Base-by-base conservation (phyloP, 2,329 filamentous ascomycete species). In the Aaosphaeria arxii region DNA sequence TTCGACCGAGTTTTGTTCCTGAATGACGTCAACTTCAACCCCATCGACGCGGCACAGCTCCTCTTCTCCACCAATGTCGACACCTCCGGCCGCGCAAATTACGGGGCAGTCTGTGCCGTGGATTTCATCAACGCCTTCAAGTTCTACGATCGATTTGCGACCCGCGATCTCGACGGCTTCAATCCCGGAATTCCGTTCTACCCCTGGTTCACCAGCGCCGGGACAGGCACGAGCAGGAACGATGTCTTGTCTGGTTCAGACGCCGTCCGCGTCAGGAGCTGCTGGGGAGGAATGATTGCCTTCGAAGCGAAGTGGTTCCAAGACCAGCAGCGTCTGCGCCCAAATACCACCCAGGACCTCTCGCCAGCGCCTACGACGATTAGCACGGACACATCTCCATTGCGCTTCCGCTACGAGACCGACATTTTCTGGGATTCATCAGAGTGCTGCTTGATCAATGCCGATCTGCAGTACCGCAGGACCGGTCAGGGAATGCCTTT, bases 271-370 rank as follows among this genome's bases (percentile, higher is more conserved):
- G 87, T 90, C 1, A 81, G 79, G 57, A 85, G 84, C 54, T 91
- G 88, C 69, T 91, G 87, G 88, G 85, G 86, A 45, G 88, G 88
- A 24, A 89, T 90, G 81, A 84, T 83, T 2, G 82, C 82, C 2
- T 85, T 85, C 67, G 78, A 85, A 60, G 83, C 81, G 1, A 70
- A 71, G 42, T 83, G 80, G 66, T 80, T 86, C 42, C 80, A 84
- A 57, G 17, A 13, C 7, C 9, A 7, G 11, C 11, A 32, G 5
- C 9, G 13, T 4, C 17, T n/a, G 7, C 17, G 7, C 7, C 7
- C 32, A 28, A 28, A 4, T 42, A 41, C 43, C 7, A 38, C 47
- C 24, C 43, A 44, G 9, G 45, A 42, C 40, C 69, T 63, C 24
- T 52, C 51, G 32, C 61, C 61, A 49, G 54, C 46, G 7, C 40